Evolutionary conservation across 768 basidiomycete species (phyloP).

Genomic region (Pseudohyphozyma bogoriensis): DNA sequence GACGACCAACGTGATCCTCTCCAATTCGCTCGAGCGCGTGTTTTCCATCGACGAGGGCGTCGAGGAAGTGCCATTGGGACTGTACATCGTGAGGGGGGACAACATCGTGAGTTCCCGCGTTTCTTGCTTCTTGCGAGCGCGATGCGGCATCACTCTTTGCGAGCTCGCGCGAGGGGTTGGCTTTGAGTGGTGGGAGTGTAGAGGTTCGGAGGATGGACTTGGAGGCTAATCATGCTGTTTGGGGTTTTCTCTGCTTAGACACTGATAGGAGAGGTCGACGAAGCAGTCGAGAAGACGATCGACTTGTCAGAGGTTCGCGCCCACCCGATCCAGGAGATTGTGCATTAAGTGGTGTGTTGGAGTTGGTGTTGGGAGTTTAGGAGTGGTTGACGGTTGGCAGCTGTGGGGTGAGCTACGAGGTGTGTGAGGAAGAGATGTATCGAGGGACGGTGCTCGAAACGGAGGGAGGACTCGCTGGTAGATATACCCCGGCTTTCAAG

Average conservation of each 20-base stretch:
- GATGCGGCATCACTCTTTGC: not conserved
- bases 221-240: not conserved
- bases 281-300: constrained; percentile 68
- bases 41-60: constrained; percentile 85
- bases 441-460: no score
- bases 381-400: no score
- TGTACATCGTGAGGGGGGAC: constrained; percentile 96
- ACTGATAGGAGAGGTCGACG: constrained; percentile 42
- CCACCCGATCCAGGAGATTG: constrained; percentile 55
- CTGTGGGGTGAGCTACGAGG: no score
- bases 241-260: constrained; percentile 32
- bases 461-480: no score
- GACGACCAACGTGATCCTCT: constrained; percentile 89
- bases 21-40: constrained; percentile 85
- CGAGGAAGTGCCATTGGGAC: constrained; percentile 83
- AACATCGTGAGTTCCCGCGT: constrained; percentile 65
- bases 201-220: no score
- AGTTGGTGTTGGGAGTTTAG: no score
- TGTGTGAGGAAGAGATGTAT: no score
- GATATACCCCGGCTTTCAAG: no score
- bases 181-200: no score
- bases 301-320: constrained; percentile 75
- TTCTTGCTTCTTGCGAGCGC: not conserved
- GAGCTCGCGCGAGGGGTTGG: no score
- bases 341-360: no score